Conservation (phyloP, 2,329 filamentous ascomycete species). For the Penicillium freii region DNA sequence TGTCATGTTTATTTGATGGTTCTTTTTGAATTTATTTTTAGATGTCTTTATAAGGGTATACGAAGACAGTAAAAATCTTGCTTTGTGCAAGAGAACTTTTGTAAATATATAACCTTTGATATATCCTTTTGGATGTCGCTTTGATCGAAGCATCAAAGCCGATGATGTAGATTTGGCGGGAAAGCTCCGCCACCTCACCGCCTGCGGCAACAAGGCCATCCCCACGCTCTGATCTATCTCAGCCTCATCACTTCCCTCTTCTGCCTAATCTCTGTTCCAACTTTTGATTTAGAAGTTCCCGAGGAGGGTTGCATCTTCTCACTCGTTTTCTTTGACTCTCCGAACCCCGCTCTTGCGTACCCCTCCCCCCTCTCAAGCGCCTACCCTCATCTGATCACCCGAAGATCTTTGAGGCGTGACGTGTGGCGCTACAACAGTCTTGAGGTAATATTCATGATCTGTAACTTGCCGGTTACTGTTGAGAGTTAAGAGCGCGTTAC, state of each 20-base stretch:
- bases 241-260: slow-evolving; percentile 21
- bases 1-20: too few relatives aligned
- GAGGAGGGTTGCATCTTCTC: not conserved
- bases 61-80: too few relatives aligned
- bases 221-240: slow-evolving; percentile 21
- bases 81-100: too few relatives aligned
- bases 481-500: not conserved
- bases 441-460: slow-evolving; percentile 1
- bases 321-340: not conserved
- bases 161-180: slow-evolving; percentile 14
- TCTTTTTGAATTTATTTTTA: too few relatives aligned
- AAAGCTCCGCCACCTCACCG: slow-evolving; percentile 22
- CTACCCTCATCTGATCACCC: not conserved
- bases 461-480: not conserved
- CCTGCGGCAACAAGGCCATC: slow-evolving; percentile 22
- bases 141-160: slow-evolving; percentile 1
- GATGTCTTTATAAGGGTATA: too few relatives aligned
- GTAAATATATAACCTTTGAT: not conserved
- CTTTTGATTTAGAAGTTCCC: slow-evolving; percentile 2
- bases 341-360: not conserved
- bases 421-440: slow-evolving; percentile 17
- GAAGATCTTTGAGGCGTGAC: slow-evolving; percentile 15
- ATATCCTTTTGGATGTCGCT: not conserved
- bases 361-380: not conserved
- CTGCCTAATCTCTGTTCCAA: slow-evolving; percentile 16